Evolutionary conservation across 2,329 filamentous ascomycete species (phyloP).

Genomic region (Monosporascus sp.): DNA sequence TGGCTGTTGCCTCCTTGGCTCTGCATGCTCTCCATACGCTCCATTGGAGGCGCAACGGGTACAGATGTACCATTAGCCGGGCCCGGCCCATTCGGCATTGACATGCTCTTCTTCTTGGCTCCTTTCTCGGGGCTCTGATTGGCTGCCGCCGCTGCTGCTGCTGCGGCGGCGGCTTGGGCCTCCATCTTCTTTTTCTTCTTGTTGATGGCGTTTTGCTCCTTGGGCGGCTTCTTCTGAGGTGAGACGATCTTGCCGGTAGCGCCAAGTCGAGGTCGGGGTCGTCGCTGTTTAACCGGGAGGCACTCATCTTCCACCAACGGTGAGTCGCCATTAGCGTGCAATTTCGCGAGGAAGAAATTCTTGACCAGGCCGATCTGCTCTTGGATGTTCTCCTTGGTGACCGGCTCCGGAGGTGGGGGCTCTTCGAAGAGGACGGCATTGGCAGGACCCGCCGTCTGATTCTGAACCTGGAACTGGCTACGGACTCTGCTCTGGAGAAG

Average conservation of each 20-base stretch:
- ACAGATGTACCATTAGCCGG: constrained; percentile 33
- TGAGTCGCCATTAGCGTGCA: constrained; percentile 77
- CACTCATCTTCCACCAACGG: constrained; percentile 92
- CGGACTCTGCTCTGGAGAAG: constrained; percentile 87
- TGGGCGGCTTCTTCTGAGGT: constrained; percentile 74
- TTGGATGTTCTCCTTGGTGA: constrained; percentile 72
- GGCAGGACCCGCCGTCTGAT: constrained; percentile 52
- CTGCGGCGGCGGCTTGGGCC: constrained; percentile 46
- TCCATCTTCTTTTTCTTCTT: constrained; percentile 84
- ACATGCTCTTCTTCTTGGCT: constrained; percentile 47
- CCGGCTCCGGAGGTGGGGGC: constrained; percentile 65
- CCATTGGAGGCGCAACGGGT: constrained; percentile 45
- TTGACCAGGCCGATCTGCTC: constrained; percentile 82
- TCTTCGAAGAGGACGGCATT: constrained; percentile 59
- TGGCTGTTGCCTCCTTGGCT: constrained; percentile 55
- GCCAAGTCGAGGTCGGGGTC: constrained; percentile 57
- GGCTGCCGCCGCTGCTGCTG: constrained; percentile 21
- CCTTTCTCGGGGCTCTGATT: constrained; percentile 33
- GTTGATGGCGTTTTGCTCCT: constrained; percentile 75
- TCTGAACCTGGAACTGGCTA: constrained; percentile 75
- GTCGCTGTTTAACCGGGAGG: constrained; percentile 84
- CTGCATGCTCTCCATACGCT: constrained; percentile 51
- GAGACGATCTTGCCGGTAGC: constrained; percentile 81
- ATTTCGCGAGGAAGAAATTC: constrained; percentile 85
- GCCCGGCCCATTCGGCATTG: constrained; percentile 25